A percentile compares a stretch with the other conserved stretches of the same genome.
Evolutionary conservation across 805 yeast genomes (phyloP).

Genomic region (Ogataea thermomethanolica): DNA sequence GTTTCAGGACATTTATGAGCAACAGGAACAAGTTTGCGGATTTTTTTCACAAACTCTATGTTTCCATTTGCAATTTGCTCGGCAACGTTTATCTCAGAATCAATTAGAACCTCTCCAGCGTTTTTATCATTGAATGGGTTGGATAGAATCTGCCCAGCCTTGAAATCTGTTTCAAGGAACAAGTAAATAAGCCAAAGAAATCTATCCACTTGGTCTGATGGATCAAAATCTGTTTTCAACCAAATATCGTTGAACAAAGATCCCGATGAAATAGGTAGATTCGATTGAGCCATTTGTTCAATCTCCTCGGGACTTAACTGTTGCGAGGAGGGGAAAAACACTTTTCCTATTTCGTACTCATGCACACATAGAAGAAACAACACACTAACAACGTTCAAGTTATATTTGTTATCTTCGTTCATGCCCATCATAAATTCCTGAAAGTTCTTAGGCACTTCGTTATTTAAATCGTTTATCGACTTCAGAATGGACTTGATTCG

Average conservation of each 20-base stretch:
- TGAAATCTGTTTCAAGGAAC: constrained; percentile 69
- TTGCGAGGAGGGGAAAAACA: constrained; percentile 25
- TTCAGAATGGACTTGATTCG: constrained; percentile 85
- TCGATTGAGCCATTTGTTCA: constrained; percentile 7
- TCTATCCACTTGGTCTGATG: constrained; percentile 63
- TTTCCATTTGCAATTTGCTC: constrained; percentile 22
- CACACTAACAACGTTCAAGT: constrained; percentile 65
- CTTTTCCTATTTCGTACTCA: constrained; percentile 35
- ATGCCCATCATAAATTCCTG: constrained; percentile 40
- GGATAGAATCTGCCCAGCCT: constrained; percentile 39
- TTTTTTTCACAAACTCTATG: constrained; percentile 24
- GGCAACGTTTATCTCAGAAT: constrained; percentile 16
- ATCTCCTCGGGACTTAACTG: constrained; percentile 10
- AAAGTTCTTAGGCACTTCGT: constrained; percentile 43
- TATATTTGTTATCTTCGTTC: constrained; percentile 14
- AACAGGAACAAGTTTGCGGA: constrained; percentile 24
- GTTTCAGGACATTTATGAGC: constrained; percentile 1
- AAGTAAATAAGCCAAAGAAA: constrained; percentile 83
- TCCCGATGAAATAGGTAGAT: constrained; percentile 21
- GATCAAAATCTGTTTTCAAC: constrained; percentile 56
- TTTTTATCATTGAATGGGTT: constrained; percentile 32
- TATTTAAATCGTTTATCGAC: constrained; percentile 73
- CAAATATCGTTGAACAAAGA: constrained; percentile 72
- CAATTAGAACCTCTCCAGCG: constrained; percentile 6
- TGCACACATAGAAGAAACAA: constrained; percentile 70